Conservation (phyloP, 306 rosid species). For the Inga leiocalycina region DNA sequence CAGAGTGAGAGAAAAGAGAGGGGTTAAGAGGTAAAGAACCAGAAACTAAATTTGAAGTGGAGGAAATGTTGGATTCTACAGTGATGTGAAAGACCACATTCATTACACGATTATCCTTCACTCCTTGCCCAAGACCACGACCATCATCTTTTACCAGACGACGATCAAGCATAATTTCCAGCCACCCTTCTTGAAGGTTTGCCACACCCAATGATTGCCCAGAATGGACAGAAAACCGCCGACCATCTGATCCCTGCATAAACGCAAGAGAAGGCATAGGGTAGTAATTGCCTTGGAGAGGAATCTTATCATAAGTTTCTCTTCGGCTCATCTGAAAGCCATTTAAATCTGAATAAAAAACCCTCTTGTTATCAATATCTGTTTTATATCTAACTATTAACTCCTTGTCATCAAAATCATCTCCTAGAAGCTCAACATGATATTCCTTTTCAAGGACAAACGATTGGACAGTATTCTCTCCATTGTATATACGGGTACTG, state of each 20-base stretch:
- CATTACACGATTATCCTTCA: conserved; percentile 85
- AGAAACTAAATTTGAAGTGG: conserved; percentile 52
- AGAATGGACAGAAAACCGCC: conserved; percentile 85
- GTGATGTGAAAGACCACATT: conserved; percentile 84
- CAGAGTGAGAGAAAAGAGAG: conserved; percentile 82
- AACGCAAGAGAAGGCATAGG: conserved; percentile 95
- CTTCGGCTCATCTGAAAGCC: conserved; percentile 98
- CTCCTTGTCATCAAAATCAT: conserved; percentile 76
- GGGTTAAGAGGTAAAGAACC: conserved; percentile 63
- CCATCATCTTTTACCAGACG: conserved; percentile 87
- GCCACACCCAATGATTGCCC: conserved; percentile 92
- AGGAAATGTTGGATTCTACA: conserved; percentile 68
- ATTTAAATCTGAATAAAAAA: conserved; percentile 86
- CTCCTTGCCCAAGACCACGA: conserved; percentile 95
- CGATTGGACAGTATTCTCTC: conserved; percentile 71
- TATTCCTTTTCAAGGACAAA: conserved; percentile 85
- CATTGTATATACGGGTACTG: conserved; percentile 83
- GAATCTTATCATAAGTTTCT: conserved; percentile 92
- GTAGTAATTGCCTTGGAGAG: conserved; percentile 94
- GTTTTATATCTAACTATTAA: conserved; percentile 90
- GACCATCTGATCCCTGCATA: conserved; percentile 79
- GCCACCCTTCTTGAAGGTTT: conserved; percentile 87
- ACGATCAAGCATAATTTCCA: conserved; percentile 97
- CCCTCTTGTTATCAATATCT: conserved; percentile 69
- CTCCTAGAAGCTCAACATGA: conserved; percentile 80